Evolutionary conservation across 2,329 filamentous ascomycete species (phyloP).

Genomic region (Xylariaceae sp.): DNA sequence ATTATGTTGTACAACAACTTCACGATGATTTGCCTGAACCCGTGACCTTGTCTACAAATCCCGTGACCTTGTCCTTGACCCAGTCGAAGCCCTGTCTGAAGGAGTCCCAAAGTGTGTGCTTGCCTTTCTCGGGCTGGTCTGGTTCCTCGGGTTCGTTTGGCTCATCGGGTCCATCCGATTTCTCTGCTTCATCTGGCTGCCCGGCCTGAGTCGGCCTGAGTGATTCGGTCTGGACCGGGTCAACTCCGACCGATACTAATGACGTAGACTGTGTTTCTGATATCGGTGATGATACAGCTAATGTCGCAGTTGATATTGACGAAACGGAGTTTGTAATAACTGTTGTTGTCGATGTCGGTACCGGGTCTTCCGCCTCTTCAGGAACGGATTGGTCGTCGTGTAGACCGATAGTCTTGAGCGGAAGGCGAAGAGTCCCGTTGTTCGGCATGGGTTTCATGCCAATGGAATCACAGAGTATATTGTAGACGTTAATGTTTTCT

Average conservation of each 20-base stretch:
- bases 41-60: conserved; percentile 19
- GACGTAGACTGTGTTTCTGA: conserved; percentile 6
- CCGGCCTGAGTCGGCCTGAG: conserved; percentile 5
- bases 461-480: conserved; percentile 86
- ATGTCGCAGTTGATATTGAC: conserved; percentile 10
- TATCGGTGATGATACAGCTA: conserved; percentile 14
- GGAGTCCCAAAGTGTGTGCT: conserved; percentile 22
- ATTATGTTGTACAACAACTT: no score
- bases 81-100: conserved; percentile 19
- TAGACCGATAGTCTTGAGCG: conserved; percentile 58
- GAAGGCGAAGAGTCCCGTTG: conserved; percentile 80
- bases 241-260: conserved; percentile 2
- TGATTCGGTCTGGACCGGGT: conserved; percentile 1
- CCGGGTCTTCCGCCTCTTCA: conserved; percentile 25
- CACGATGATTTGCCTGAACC: conserved; percentile 7
- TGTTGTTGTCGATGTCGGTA: conserved; percentile 13
- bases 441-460: conserved; percentile 70
- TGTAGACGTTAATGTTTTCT: conserved; percentile 96
- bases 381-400: conserved; percentile 44
- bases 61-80: conserved; percentile 24
- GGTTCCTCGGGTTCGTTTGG: conserved; percentile 2
- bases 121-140: background rate
- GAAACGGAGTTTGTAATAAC: conserved; percentile 10
- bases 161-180: background rate
- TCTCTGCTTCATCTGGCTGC: conserved; percentile 4